phyloP scores from a whole-genome alignment of 192 early-diverging fungal genomes.

The Coemansia furcata region DNA sequence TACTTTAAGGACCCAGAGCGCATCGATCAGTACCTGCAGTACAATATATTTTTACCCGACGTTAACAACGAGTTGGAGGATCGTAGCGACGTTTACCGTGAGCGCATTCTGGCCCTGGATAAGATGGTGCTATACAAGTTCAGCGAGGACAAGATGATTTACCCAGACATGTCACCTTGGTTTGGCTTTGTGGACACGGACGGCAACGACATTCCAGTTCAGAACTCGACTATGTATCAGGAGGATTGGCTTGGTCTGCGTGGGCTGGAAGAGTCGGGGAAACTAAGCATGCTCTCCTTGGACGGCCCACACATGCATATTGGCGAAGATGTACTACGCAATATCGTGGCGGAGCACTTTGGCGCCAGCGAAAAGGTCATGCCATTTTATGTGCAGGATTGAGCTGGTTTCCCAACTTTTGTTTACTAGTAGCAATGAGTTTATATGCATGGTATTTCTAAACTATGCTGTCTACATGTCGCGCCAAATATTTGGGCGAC shows the following conservation, averaged over 20 bases:
- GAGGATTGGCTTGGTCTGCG: constrained; percentile 73
- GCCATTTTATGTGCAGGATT: constrained; percentile 6
- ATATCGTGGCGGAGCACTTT: constrained; percentile 36
- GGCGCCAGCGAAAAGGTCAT: neutral
- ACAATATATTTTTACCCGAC: constrained; percentile 83
- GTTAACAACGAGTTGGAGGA: constrained; percentile 76
- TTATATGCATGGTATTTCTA: neutral
- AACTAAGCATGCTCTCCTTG: constrained; percentile 27
- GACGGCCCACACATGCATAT: constrained; percentile 48
- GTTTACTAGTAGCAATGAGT: neutral
- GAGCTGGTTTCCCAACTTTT: neutral
- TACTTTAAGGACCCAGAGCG: constrained; percentile 78
- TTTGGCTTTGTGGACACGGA: constrained; percentile 66
- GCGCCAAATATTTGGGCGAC: constrained; percentile 3
- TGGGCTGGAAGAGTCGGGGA: constrained; percentile 50
- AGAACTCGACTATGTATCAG: constrained; percentile 59
- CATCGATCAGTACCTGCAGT: constrained; percentile 67
- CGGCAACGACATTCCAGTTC: constrained; percentile 52
- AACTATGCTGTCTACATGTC: constrained; percentile 2
- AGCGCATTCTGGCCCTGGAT: constrained; percentile 62
- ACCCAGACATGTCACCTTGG: constrained; percentile 66
- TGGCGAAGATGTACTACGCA: constrained; percentile 16
- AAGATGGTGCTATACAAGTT: constrained; percentile 84
- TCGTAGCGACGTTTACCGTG: constrained; percentile 59
- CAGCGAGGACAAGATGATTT: constrained; percentile 72